Conservation (phyloP, 768 basidiomycete genomes). For the Phaffia tasmanica region DNA sequence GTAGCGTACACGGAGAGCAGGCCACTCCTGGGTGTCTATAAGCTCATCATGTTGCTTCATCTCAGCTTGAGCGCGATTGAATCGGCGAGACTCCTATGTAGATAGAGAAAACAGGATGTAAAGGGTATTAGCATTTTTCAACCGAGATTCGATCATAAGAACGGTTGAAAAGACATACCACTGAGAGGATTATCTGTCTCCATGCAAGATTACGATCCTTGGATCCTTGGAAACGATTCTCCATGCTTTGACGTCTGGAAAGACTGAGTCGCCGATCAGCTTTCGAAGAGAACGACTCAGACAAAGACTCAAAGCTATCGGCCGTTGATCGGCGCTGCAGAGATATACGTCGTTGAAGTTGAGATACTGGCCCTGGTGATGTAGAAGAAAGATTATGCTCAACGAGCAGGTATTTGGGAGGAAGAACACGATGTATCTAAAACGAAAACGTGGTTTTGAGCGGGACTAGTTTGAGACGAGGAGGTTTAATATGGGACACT, state of each 20-base stretch:
- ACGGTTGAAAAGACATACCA: not conserved
- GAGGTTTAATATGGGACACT: not conserved
- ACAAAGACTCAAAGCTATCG: conserved; percentile 8
- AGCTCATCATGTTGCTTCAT: conserved; percentile 11
- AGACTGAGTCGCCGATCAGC: conserved; percentile 33
- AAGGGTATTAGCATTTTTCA: not conserved
- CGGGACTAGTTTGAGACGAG: not conserved
- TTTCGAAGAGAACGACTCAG: conserved; percentile 27
- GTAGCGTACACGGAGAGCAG: conserved; percentile 48
- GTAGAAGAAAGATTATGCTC: not conserved
- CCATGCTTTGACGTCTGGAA: conserved; percentile 33
- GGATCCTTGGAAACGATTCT: conserved; percentile 33
- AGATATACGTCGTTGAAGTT: conserved; percentile 18
- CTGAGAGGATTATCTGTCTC: conserved; percentile 33
- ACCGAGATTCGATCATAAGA: too few relatives aligned
- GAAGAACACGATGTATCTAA: conserved; percentile 11
- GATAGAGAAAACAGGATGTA: not conserved
- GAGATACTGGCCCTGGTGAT: conserved; percentile 13
- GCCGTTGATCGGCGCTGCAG: conserved; percentile 8
- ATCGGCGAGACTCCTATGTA: conserved; percentile 10
- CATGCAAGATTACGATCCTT: conserved; percentile 38
- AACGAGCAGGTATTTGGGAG: not conserved
- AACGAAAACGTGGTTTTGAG: not conserved
- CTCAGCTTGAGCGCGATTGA: conserved; percentile 9
- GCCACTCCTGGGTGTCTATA: conserved; percentile 33